Evolutionary conservation across 495 filamentous ascomycete genomes (phyloP).

Genomic region (Tuber umbilicatum): DNA sequence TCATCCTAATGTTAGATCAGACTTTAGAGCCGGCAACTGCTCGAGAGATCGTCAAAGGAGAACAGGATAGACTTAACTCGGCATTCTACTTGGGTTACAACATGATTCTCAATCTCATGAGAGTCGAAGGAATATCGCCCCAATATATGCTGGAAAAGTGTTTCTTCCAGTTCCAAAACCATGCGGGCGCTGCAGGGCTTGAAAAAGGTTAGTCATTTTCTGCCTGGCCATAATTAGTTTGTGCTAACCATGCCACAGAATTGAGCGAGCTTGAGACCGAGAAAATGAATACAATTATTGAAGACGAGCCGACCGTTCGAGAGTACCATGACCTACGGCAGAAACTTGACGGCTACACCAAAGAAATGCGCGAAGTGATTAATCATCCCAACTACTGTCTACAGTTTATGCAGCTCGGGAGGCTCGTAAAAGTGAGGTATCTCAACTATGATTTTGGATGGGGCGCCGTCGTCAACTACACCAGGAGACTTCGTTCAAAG

Average conservation of each 20-base stretch:
- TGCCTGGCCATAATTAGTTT: background rate
- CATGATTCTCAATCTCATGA: conserved; percentile 93
- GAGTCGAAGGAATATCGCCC: conserved; percentile 91
- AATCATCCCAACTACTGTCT: conserved; percentile 80
- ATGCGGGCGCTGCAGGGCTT: conserved; percentile 69
- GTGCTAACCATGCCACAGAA: conserved; percentile 49
- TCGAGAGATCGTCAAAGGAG: conserved; percentile 87
- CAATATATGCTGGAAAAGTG: conserved; percentile 95
- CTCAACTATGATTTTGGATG: conserved; percentile 80
- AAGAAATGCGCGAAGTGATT: conserved; percentile 80
- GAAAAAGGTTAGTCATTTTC: conserved; percentile 54
- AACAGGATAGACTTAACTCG: conserved; percentile 93
- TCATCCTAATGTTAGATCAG: conserved; percentile 98
- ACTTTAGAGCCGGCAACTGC: conserved; percentile 92
- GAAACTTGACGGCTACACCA: conserved; percentile 69
- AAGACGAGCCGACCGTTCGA: conserved; percentile 77
- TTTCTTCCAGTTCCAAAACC: conserved; percentile 97
- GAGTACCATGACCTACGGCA: conserved; percentile 86
- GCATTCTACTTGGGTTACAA: conserved; percentile 99
- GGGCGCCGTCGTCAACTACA: conserved; percentile 74
- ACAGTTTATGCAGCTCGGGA: conserved; percentile 71
- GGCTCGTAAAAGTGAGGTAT: conserved; percentile 74
- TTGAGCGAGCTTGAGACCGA: conserved; percentile 66
- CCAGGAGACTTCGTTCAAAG: conserved; percentile 47
- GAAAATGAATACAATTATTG: conserved; percentile 63